These are phyloP conservation scores for Ilyonectria destructans DNA, from an alignment of 2,329 filamentous ascomycete species.

Conservation along the genomic window DNA sequence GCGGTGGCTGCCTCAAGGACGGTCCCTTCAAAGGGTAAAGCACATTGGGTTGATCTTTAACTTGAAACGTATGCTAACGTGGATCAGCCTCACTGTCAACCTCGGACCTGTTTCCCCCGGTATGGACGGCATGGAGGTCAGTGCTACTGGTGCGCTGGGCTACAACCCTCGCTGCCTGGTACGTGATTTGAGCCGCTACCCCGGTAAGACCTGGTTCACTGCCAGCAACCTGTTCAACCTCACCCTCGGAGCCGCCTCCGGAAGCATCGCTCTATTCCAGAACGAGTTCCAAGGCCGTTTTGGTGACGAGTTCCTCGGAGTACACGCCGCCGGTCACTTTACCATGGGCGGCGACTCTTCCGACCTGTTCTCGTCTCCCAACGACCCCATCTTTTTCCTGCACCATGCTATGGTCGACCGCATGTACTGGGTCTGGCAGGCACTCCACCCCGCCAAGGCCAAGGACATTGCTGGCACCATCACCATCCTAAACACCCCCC, in stretches of 20 bases:
- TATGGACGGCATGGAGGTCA: constrained; percentile 26
- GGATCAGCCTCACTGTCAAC: neutral
- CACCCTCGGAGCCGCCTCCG: constrained; percentile 8
- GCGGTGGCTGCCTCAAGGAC: constrained; percentile 44
- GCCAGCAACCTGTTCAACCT: constrained; percentile 20
- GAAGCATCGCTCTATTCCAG: constrained; percentile 15
- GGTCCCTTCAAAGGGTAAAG: constrained; percentile 28
- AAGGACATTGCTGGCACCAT: constrained; percentile 35
- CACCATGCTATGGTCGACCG: constrained; percentile 33
- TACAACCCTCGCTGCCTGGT: constrained; percentile 58
- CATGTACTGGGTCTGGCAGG: constrained; percentile 30
- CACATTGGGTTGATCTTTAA: neutral
- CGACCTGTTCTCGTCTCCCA: constrained; percentile 27
- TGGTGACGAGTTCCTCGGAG: constrained; percentile 21
- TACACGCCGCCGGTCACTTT: constrained; percentile 30
- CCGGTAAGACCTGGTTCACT: constrained; percentile 15
- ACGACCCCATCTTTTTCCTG: constrained; percentile 32
- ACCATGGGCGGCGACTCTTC: constrained; percentile 24
- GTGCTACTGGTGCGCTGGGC: constrained; percentile 49
- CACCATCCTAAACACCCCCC: constrained; percentile 37
- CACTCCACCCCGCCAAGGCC: constrained; percentile 29
- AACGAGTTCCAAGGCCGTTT: constrained; percentile 23
- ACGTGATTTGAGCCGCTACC: constrained; percentile 40
- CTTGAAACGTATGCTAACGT: neutral
- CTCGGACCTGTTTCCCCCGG: constrained; percentile 14